A percentile compares a stretch with the other conserved stretches of the same genome.
These are phyloP conservation scores for Ceratobasidium sp. DNA, from an alignment of 1,284 basidiomycete genomes.

Conservation along the genomic window DNA sequence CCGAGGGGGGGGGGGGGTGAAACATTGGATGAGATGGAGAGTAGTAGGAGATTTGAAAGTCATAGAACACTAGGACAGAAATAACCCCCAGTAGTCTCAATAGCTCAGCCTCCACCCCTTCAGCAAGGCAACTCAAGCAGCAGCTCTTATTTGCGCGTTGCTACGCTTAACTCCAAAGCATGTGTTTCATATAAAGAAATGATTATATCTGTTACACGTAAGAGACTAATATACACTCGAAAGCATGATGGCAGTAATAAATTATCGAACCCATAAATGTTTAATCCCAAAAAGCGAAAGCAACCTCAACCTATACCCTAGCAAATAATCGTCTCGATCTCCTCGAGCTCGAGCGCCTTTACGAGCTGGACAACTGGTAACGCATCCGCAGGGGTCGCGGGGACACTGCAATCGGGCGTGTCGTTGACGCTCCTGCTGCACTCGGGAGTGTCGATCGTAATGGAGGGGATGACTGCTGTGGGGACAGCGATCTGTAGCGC, in stretches of 20 bases:
- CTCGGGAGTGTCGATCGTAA: slow-evolving; percentile 53
- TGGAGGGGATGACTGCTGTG: neutral
- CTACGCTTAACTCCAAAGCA: too few species aligned
- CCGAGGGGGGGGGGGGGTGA: too few species aligned
- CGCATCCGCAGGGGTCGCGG: slow-evolving; percentile 32
- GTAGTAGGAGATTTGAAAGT: too few species aligned
- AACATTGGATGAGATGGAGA: too few species aligned
- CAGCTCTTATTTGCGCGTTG: too few species aligned
- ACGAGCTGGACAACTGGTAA: slow-evolving; percentile 11
- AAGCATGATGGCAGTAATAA: slow-evolving; percentile 10
- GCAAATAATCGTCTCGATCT: neutral
- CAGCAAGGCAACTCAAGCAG: too few species aligned
- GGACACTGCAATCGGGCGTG: slow-evolving; percentile 37
- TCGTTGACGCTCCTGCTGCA: slow-evolving; percentile 39
- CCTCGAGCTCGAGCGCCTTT: slow-evolving; percentile 17
- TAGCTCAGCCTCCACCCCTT: too few species aligned
- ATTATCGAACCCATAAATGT: neutral
- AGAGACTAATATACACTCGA: neutral
- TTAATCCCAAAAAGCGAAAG: neutral
- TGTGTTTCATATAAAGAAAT: neutral
- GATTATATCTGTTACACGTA: neutral
- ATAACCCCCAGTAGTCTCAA: too few species aligned
- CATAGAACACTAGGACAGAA: too few species aligned
- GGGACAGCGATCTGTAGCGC: slow-evolving; percentile 69
- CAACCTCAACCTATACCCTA: neutral